Evolutionary conservation across 2,329 filamentous ascomycete genomes (phyloP).

Genomic region (Xylaria sp.): DNA sequence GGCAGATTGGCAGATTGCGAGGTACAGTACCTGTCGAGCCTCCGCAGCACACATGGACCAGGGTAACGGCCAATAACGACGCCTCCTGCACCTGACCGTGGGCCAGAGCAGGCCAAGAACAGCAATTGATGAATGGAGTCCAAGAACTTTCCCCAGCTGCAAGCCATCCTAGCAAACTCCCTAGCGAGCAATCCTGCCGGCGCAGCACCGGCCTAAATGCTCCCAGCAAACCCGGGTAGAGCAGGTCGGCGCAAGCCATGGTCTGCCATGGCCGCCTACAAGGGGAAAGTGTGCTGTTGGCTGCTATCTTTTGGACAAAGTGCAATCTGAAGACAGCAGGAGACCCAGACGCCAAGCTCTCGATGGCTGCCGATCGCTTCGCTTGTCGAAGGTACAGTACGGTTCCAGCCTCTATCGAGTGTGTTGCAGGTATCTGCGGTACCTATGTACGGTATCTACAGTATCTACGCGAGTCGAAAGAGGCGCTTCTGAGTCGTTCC

Average conservation of each 20-base stretch:
- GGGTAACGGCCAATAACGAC: slow-evolving; percentile 30
- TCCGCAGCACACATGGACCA: background rate
- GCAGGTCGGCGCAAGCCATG: slow-evolving; percentile 11
- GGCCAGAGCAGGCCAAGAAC: slow-evolving; percentile 18
- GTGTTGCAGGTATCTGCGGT: background rate
- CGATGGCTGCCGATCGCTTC: slow-evolving; percentile 15
- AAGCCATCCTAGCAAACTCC: slow-evolving; percentile 22
- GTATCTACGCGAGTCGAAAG: slow-evolving; percentile 19
- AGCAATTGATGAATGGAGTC: slow-evolving; percentile 31
- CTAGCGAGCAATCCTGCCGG: slow-evolving; percentile 28
- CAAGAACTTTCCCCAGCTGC: slow-evolving; percentile 24
- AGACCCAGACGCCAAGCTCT: slow-evolving; percentile 28
- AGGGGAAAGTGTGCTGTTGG: slow-evolving; percentile 38
- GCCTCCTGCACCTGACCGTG: slow-evolving; percentile 15
- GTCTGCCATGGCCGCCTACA: slow-evolving; percentile 29
- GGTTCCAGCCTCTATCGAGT: background rate
- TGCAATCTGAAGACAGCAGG: background rate
- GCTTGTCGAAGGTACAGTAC: slow-evolving; percentile 1
- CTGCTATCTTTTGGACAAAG: slow-evolving; percentile 17
- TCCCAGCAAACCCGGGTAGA: slow-evolving; percentile 18
- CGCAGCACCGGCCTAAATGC: slow-evolving; percentile 22
- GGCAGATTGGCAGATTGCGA: slow-evolving; percentile 39
- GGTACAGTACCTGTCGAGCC: slow-evolving; percentile 18
- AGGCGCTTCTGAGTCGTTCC: slow-evolving; percentile 25
- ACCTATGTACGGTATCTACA: background rate